phyloP scores from a whole-genome alignment of 805 yeast species.

The Grigorovia humatica region DNA sequence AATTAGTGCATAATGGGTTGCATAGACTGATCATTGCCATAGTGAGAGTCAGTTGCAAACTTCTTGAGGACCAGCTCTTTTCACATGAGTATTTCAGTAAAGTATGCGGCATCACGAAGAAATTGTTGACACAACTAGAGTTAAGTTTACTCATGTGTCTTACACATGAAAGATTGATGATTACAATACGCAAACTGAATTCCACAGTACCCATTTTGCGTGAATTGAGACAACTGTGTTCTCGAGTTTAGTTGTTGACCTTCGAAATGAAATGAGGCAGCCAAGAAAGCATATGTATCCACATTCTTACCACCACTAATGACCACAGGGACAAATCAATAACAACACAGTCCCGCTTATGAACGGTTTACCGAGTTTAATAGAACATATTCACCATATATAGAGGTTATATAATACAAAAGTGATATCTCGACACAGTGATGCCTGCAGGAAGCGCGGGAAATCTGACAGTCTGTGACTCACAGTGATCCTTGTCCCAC shows the following conservation, averaged over 20 bases:
- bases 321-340: too few relatives aligned
- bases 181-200: conserved; percentile 11
- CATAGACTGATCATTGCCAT: conserved; percentile 38
- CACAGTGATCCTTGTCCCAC: too few relatives aligned
- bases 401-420: too few relatives aligned
- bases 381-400: too few relatives aligned
- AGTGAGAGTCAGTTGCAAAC: conserved; percentile 36
- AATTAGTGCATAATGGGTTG: conserved; percentile 29
- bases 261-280: too few relatives aligned
- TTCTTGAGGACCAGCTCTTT: conserved; percentile 38
- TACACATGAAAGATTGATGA: conserved; percentile 13
- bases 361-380: too few relatives aligned
- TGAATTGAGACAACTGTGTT: conserved; percentile 6
- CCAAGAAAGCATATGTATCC: not conserved
- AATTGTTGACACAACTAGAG: conserved; percentile 21
- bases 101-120: conserved; percentile 36
- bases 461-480: too few relatives aligned
- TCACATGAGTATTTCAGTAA: conserved; percentile 38
- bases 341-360: too few relatives aligned
- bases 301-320: not conserved
- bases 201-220: conserved; percentile 7
- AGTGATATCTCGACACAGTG: too few relatives aligned
- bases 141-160: conserved; percentile 15
- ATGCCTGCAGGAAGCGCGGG: too few relatives aligned
- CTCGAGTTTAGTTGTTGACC: not conserved